Evolutionary conservation across 1,284 basidiomycete genomes (phyloP), one percentile per base, ranked within the genome.

Genomic region (Austroboletus olivaceoglutinosus): DNA sequence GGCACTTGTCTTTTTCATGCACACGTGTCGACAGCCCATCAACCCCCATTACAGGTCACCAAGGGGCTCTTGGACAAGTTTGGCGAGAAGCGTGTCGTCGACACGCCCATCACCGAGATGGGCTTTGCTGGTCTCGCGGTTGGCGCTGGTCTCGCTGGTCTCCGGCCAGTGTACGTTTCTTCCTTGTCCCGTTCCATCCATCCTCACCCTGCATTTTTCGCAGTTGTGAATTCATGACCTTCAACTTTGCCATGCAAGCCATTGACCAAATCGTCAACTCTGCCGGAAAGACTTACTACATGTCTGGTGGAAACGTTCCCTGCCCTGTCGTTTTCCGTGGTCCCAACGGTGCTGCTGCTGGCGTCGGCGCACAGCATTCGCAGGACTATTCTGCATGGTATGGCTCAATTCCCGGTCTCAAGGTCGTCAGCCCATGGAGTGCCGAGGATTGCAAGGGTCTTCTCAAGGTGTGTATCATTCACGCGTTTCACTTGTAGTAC

Each of bases 201-300:
- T 58, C 40, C 27, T 6, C 27, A 6, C 18, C 13, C 4, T 37
- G 33, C 29, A n/a, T 49, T 27, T 47, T 52, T 45, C 33, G 8
- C 53, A 91, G 89, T 65, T 99, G 97, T 83, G 97, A 99, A 80
- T 99, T 99, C 81, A 99, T 97, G 93, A 97, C 93, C 11, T 96
- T 93, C 75, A 92, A 94, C 77, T 93, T 93, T 68, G 91, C 91
- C 55, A 93, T 93, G 91, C 89, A 93, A 73, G 94, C 96, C 56
- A 99, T 99, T 70, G 97, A 99, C 76, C 97, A 99, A 72, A 98
- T 99, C 60, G 91, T 99, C 74, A 99, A 99, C 85, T 98, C 95
- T n/a, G 97, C 91, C 54, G 97, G 92, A 61, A 99, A 99, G 82
- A 99, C 97, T 12, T 94, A 98, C 77, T 99, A 99, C 85, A 99